phyloP scores from a whole-genome alignment of 257 asterid genomes.

The Salvia hispanica region DNA sequence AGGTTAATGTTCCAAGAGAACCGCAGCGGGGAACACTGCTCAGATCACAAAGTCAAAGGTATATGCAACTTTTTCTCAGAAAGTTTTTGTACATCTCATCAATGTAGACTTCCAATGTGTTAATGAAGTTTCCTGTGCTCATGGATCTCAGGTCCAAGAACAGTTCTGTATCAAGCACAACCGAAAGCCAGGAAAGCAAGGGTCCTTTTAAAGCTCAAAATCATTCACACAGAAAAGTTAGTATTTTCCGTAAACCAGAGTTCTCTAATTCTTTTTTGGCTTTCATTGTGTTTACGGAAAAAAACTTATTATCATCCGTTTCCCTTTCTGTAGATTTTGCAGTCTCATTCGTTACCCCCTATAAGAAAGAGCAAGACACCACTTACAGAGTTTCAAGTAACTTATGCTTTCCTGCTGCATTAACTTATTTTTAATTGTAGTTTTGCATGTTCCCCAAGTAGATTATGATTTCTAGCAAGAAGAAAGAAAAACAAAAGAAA shows the following conservation, averaged over 20 bases:
- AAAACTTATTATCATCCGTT: neutral
- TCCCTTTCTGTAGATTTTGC: slow-evolving; percentile 41
- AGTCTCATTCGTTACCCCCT: slow-evolving; percentile 39
- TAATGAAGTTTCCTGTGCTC: neutral
- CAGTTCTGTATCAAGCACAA: slow-evolving; percentile 52
- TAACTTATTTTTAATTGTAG: neutral
- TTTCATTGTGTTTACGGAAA: neutral
- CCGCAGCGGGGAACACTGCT: slow-evolving; percentile 70
- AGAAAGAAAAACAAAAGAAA: too few relatives aligned
- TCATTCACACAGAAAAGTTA: slow-evolving; percentile 63
- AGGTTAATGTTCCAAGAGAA: slow-evolving; percentile 80
- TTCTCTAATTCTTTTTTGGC: neutral
- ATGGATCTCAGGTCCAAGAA: slow-evolving; percentile 56
- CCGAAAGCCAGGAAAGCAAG: slow-evolving; percentile 38
- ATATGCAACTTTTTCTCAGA: neutral
- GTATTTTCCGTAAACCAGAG: slow-evolving; percentile 30
- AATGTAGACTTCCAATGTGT: neutral
- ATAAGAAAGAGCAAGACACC: slow-evolving; percentile 48
- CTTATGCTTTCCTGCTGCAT: slow-evolving; percentile 2
- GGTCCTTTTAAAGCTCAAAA: slow-evolving; percentile 41
- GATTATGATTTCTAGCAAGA: too few relatives aligned
- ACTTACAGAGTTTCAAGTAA: slow-evolving; percentile 61
- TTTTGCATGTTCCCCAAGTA: neutral
- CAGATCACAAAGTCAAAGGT: slow-evolving; percentile 86
- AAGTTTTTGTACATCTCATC: neutral